phyloP scores from a whole-genome alignment of 352 stramenopile species.

The Phytophthora nicotianae region DNA sequence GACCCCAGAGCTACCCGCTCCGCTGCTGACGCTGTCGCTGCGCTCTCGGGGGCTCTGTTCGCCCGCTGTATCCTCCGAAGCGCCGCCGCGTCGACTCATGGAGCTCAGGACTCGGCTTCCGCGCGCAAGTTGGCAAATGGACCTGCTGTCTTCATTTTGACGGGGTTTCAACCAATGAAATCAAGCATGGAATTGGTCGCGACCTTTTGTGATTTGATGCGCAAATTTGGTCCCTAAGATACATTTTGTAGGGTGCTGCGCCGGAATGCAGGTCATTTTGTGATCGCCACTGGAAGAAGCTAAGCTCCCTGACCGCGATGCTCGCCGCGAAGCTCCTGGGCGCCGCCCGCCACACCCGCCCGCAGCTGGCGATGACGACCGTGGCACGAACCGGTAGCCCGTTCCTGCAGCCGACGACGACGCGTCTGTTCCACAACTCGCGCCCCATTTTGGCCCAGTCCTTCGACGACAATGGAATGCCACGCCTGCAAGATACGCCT shows the following conservation, averaged over 20 bases:
- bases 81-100: conserved; percentile 39
- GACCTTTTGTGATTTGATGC: conserved; percentile 1
- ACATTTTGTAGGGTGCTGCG: conserved; percentile 11
- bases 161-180: conserved; percentile 16
- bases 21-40: conserved; percentile 34
- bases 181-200: not conserved
- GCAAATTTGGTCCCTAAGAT: conserved; percentile 2
- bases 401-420: conserved; percentile 14
- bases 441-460: conserved; percentile 32
- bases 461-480: conserved; percentile 51
- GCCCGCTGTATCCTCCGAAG: conserved; percentile 19
- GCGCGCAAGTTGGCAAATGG: conserved; percentile 30
- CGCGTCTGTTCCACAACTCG: conserved; percentile 38
- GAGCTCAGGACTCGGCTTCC: conserved; percentile 20
- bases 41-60: conserved; percentile 27
- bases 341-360: conserved; percentile 20
- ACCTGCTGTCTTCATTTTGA: conserved; percentile 1
- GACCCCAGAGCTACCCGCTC: conserved; percentile 7
- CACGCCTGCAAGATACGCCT: conserved; percentile 55
- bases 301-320: conserved; percentile 15
- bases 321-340: conserved; percentile 35
- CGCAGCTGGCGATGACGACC: conserved; percentile 9
- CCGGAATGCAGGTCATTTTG: conserved; percentile 11
- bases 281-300: conserved; percentile 10
- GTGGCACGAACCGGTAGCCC: conserved; percentile 8